phyloP scores from a whole-genome alignment of 2,329 filamentous ascomycete genomes.

The Sclerotinia trifoliorum region DNA sequence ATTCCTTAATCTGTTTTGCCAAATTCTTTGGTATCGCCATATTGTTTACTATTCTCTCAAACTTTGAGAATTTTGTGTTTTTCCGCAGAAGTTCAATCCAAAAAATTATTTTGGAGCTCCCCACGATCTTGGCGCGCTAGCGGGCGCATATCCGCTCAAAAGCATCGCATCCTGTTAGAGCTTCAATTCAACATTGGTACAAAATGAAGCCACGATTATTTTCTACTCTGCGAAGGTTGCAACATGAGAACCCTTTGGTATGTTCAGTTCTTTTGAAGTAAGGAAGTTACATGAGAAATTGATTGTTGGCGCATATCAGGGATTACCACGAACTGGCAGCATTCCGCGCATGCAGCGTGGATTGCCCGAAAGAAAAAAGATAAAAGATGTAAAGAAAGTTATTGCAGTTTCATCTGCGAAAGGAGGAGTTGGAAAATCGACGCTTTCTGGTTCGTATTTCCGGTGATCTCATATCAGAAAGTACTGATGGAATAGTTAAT shows the following conservation, averaged over 20 bases:
- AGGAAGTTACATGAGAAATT: not conserved
- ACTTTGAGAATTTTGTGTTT: constrained; percentile 28
- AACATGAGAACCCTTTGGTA: constrained; percentile 89
- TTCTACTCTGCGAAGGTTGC: constrained; percentile 52
- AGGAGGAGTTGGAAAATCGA: constrained; percentile 97
- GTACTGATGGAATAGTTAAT: constrained; percentile 54
- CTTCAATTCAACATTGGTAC: constrained; percentile 22
- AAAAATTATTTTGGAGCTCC: constrained; percentile 28
- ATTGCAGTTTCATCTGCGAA: constrained; percentile 97
- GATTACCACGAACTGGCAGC: constrained; percentile 74
- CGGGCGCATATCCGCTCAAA: constrained; percentile 28
- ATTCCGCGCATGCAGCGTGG: constrained; percentile 77
- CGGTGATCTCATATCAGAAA: not conserved
- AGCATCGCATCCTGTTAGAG: constrained; percentile 19
- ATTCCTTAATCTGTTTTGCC: constrained; percentile 60
- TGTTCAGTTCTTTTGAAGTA: constrained; percentile 29
- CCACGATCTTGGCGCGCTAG: constrained; percentile 35
- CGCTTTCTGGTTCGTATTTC: constrained; percentile 66
- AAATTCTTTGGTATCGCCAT: constrained; percentile 53
- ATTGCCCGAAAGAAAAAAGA: constrained; percentile 75
- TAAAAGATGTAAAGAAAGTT: constrained; percentile 84
- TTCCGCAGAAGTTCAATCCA: constrained; percentile 17
- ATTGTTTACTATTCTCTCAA: constrained; percentile 23
- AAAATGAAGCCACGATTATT: constrained; percentile 48
- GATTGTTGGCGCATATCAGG: constrained; percentile 51